Evolutionary conservation across 805 yeast species (phyloP), one percentile per base, ranked within the genome.

Genomic region (Cyberlindnera saturnus): DNA sequence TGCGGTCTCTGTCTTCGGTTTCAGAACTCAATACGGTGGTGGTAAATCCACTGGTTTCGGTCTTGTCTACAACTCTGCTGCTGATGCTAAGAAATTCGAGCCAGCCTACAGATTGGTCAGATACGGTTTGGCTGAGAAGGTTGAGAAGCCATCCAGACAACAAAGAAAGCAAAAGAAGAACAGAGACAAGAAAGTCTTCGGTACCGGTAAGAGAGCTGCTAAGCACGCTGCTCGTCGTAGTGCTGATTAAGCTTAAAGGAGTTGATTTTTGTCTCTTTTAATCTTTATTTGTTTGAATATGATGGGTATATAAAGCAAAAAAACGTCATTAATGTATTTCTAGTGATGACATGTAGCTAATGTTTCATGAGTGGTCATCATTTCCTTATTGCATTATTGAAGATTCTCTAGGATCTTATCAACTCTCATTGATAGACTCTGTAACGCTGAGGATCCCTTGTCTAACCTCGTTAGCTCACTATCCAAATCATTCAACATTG

Each of bases 151-250:
- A 65, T 88, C 97, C 65, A 90, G 98, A 89, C 96, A 90, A 81
- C 99, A 93, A 82, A 88, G 99, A 83, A 93, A 93, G 78, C 98
- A 91, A 82, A 88, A 86, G 89, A 91, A 93, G 90, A 93, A 93
- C 96, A 89, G 97, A 82, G 96, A 86, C 69, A 83, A 85, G 89
- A 93, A 93, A 86, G 74, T 87, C 84, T 89, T 91, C 69, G 99
- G 99, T 84, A 93, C 99, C 66, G 95, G 90, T 69, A 84, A 80
- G 73, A 81, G 86, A 74, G 85, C 82, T 74, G 95, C 96, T 74
- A 90, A 89, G 81, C 82, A 77, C 74, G 79, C 82, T 69, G 91
- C 91, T 70, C 85, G 78, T 75, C 86, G 95, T 83, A 80, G 81
- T 74, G 83, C 88, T 71, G 95, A 86, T 69, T 85, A 85, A 42